Evolutionary conservation across 2,329 filamentous ascomycete species (phyloP), one percentile per base, ranked within the genome.

Genomic region (Fusarium sp.): DNA sequence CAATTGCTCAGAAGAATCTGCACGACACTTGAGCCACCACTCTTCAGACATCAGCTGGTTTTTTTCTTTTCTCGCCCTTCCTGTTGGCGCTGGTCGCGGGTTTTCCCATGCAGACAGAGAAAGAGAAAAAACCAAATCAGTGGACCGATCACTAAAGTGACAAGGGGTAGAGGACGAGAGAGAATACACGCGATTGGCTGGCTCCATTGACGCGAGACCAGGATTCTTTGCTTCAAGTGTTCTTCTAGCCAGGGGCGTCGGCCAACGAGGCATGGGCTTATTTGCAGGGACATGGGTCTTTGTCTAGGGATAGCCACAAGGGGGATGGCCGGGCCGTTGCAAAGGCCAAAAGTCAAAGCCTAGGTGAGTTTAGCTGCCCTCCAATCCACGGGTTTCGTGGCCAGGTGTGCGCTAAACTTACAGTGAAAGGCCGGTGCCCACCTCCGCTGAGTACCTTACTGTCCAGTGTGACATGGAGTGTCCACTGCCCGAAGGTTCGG

Each of bases 221-320:
- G 73, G 71, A 67, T 75, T 73, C 41, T 58, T 52, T 63, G 52
- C 67, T 55, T 66, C 67, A 70, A 69, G 45, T 70, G 65, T 68
- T 72, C 52, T 75, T 63, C 66, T 75, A 75, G 69, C 75, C 75
- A 77, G 75, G 75, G 75, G 69, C 38, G 35, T 60, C 44, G 35
- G 44, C 74, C 72, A 74, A 75, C 35, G 33, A 59, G 44, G 31
- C 31, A 11, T 11, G 31, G 24, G 33, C 12, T 26, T 15, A 17
- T 15, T 35, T 39, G 17, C 63, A 69, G 42, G 72, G 68, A 60
- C 68, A 74, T 42, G 72, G 72, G 49, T 20, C 22, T 33, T 31
- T 47, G 38, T 28, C 45, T 31, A 62, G 44, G 60, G 63, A 61
- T 49, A 59, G 56, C 63, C 60, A 69, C 44, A 48, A 59, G 60